These are phyloP conservation scores for Starmerella powellii DNA, from an alignment of 805 yeast genomes.

Conservation along the genomic window DNA sequence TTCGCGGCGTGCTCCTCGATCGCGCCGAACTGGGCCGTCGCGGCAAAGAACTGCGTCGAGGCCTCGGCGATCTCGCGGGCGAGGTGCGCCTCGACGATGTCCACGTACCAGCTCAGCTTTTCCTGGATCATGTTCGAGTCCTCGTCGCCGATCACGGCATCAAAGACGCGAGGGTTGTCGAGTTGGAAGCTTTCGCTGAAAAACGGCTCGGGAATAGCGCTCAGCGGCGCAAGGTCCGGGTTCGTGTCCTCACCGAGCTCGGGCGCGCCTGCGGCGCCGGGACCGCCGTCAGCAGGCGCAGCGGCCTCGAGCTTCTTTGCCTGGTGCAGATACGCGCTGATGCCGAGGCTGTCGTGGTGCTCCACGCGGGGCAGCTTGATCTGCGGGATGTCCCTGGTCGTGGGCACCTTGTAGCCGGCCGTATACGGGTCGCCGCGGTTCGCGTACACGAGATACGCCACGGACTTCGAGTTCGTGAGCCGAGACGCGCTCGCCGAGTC, in stretches of 20 bases:
- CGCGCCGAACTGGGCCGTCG: conserved; percentile 63
- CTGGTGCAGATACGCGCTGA: conserved; percentile 38
- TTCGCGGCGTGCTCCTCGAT: conserved; percentile 33
- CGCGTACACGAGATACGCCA: conserved; percentile 59
- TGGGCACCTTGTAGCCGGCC: conserved; percentile 41
- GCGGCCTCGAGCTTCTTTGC: conserved; percentile 27
- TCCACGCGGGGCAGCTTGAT: conserved; percentile 49
- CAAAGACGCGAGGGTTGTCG: conserved; percentile 79
- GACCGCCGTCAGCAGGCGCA: not conserved
- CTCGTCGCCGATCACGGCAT: conserved; percentile 53
- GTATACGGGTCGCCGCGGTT: conserved; percentile 31
- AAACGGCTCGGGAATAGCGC: conserved; percentile 54
- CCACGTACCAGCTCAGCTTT: conserved; percentile 68
- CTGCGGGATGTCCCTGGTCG: conserved; percentile 73
- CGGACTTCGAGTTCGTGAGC: conserved; percentile 41
- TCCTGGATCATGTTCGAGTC: conserved; percentile 50
- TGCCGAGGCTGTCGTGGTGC: conserved; percentile 34
- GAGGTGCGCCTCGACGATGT: conserved; percentile 68
- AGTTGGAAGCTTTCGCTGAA: conserved; percentile 58
- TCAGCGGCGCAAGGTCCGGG: conserved; percentile 12
- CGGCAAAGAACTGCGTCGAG: conserved; percentile 71
- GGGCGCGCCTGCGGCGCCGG: not conserved
- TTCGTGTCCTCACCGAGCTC: not conserved
- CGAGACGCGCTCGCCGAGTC: not conserved
- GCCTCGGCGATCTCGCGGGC: conserved; percentile 75